Evolutionary conservation across 345 rosid species (phyloP).

Genomic region (Lenwebbia sp.): DNA sequence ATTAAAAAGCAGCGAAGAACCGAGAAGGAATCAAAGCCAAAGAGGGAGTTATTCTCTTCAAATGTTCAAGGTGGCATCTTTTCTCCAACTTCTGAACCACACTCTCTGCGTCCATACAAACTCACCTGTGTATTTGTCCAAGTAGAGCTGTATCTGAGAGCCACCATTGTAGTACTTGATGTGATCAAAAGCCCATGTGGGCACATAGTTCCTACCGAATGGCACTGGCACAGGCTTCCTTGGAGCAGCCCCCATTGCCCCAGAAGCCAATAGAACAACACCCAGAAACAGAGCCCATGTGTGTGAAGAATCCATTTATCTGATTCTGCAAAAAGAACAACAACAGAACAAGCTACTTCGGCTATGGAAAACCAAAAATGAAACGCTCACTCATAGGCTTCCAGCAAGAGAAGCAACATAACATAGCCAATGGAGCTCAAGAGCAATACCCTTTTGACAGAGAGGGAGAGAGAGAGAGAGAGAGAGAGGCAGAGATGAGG

Average conservation of each 20-base stretch:
- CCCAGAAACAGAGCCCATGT: constrained; percentile 15
- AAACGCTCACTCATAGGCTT: neutral
- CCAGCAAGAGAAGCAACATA: neutral
- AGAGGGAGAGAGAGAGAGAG: neutral
- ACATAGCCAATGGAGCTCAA: neutral
- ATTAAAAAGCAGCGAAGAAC: no score
- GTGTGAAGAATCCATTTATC: constrained; percentile 20
- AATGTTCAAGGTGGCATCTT: neutral
- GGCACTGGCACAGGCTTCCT: constrained; percentile 51
- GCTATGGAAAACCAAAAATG: neutral
- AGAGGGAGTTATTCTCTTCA: neutral
- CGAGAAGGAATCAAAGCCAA: neutral
- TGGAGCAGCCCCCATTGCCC: constrained; percentile 43
- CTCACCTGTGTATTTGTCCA: constrained; percentile 75
- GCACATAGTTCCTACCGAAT: constrained; percentile 64
- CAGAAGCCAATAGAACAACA: constrained; percentile 26
- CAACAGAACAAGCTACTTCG: neutral
- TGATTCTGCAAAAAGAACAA: neutral
- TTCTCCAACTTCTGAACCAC: neutral
- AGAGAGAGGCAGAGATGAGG: neutral
- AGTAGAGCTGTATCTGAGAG: constrained; percentile 49
- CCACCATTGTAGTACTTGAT: constrained; percentile 75
- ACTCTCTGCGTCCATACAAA: neutral
- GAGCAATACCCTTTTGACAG: neutral
- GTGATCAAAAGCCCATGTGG: constrained; percentile 94